These are phyloP conservation scores for Penicillium frequentans DNA, from an alignment of 2,329 filamentous ascomycete genomes.

Conservation along the genomic window DNA sequence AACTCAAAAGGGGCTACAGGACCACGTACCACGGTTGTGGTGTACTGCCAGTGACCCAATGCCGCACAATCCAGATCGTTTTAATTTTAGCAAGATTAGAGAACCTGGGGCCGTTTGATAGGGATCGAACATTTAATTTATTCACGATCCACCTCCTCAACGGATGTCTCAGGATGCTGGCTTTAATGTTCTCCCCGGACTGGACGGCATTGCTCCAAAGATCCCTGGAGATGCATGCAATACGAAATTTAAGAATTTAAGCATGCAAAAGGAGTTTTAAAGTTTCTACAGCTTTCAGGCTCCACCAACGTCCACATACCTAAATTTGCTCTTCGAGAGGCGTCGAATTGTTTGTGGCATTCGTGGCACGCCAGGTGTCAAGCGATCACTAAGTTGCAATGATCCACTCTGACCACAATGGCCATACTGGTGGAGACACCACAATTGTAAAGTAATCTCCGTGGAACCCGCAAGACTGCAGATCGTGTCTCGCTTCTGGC, in stretches of 20 bases:
- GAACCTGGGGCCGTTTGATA: neutral
- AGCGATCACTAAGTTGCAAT: neutral
- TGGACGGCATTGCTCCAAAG: neutral
- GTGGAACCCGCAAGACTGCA: neutral
- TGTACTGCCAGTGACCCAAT: neutral
- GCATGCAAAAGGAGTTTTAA: neutral
- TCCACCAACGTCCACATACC: neutral
- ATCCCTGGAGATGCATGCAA: neutral
- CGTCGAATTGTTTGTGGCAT: neutral
- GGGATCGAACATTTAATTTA: slow-evolving; percentile 7
- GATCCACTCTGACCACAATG: neutral
- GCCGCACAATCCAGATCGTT: no score
- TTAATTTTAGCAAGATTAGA: neutral
- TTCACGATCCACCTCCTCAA: neutral
- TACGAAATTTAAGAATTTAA: neutral
- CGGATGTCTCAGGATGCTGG: neutral
- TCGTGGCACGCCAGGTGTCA: neutral
- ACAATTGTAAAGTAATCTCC: slow-evolving; percentile 17
- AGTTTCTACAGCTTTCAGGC: neutral
- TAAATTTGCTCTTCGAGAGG: neutral
- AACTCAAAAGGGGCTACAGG: neutral
- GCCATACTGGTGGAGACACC: neutral
- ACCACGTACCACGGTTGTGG: neutral
- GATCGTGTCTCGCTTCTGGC: slow-evolving; percentile 5
- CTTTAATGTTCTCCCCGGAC: neutral